Conservation (phyloP, 106 monocot species). For the Phalaenopsis equestris region DNA sequence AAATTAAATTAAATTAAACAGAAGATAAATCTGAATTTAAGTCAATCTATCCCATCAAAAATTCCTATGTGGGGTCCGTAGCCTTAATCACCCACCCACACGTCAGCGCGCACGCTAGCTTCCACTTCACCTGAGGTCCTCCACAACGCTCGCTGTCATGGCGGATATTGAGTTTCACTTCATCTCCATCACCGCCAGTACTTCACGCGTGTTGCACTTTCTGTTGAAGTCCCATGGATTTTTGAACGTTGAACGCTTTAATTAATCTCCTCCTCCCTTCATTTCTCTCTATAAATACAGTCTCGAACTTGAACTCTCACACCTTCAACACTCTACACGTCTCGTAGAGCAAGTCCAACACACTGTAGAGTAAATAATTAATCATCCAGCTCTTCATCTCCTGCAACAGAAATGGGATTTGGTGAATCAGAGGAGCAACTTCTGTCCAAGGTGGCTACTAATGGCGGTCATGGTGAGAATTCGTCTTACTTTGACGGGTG, state of each 20-base stretch:
- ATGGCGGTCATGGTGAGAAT: constrained; percentile 52
- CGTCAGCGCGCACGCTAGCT: too few relatives aligned
- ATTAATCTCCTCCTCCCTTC: background rate
- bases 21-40: too few relatives aligned
- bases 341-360: too few relatives aligned
- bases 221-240: background rate
- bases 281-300: background rate
- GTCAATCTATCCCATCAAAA: too few relatives aligned
- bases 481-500: constrained; percentile 61
- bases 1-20: too few relatives aligned
- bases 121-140: too few relatives aligned
- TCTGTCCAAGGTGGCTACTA: constrained; percentile 37
- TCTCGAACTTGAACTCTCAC: background rate
- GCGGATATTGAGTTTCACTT: too few relatives aligned
- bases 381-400: too few relatives aligned
- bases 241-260: background rate
- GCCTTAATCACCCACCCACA: too few relatives aligned
- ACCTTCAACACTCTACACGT: background rate
- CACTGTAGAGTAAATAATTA: too few relatives aligned
- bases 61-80: too few relatives aligned
- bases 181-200: background rate
- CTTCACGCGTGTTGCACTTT: background rate
- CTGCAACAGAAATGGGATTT: background rate
- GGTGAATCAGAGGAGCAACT: background rate
- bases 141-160: too few relatives aligned